These are phyloP conservation scores for Leccinum imitatum DNA, from an alignment of 768 basidiomycete species.

Conservation along the genomic window DNA sequence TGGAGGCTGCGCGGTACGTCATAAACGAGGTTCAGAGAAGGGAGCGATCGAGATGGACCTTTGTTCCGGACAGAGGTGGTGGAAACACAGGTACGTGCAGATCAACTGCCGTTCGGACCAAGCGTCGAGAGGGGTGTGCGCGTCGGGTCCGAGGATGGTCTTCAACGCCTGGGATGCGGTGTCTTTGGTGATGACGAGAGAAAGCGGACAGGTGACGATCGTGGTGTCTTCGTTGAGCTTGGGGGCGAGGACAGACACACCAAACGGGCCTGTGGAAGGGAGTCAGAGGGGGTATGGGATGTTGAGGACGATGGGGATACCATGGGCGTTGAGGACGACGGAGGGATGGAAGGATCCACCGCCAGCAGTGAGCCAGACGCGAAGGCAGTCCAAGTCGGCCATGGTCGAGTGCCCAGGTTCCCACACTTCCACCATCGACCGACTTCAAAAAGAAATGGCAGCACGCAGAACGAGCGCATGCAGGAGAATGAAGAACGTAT, in stretches of 20 bases:
- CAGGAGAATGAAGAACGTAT: no score
- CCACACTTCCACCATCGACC: no score
- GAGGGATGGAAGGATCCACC: no score
- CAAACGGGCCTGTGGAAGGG: slow-evolving; percentile 38
- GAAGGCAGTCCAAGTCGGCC: no score
- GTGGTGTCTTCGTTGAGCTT: slow-evolving; percentile 49
- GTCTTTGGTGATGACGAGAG: slow-evolving; percentile 60
- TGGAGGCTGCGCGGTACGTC: slow-evolving; percentile 9
- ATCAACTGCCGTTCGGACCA: slow-evolving; percentile 68
- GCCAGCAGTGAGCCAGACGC: no score
- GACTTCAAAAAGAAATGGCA: no score
- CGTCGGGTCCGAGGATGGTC: slow-evolving; percentile 35
- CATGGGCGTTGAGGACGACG: no score
- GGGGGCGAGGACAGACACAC: slow-evolving; percentile 20
- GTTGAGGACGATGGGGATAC: no score
- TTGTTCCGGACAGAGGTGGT: slow-evolving; percentile 49
- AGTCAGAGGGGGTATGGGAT: slow-evolving; percentile 6
- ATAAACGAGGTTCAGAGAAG: slow-evolving; percentile 2
- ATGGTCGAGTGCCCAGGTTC: no score
- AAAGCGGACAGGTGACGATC: slow-evolving; percentile 68
- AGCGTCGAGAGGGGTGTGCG: slow-evolving; percentile 20
- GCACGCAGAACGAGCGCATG: no score
- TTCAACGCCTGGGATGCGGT: slow-evolving; percentile 44
- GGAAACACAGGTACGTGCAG: slow-evolving; percentile 62
- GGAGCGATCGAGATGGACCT: slow-evolving; percentile 28